Percentiles rank a stretch among this genome's conserved stretches.
Conservation (phyloP, 768 basidiomycete species). For the Termitomyces sp. region DNA sequence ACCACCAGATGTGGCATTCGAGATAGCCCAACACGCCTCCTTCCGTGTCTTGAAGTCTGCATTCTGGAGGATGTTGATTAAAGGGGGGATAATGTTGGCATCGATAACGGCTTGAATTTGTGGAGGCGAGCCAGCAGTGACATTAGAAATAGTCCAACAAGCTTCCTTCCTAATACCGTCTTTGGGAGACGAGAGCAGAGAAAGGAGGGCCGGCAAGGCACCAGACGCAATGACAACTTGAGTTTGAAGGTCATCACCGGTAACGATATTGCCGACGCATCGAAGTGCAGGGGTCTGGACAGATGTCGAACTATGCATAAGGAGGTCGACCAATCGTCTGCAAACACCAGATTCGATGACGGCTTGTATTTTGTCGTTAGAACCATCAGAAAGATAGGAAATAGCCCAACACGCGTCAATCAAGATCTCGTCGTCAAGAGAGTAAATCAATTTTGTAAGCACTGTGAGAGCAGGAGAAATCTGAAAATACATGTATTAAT, state of each 20-base stretch:
- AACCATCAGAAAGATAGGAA: constrained; percentile 97
- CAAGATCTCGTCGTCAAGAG: constrained; percentile 96
- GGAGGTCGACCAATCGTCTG: constrained; percentile 92
- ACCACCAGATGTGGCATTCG: constrained; percentile 97
- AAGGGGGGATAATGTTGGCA: constrained; percentile 95
- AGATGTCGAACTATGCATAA: constrained; percentile 91
- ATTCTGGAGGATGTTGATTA: constrained; percentile 96
- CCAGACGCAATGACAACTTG: constrained; percentile 99
- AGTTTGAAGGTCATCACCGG: constrained; percentile 98
- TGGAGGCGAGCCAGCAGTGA: constrained; percentile 94
- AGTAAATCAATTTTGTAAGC: constrained; percentile 96
- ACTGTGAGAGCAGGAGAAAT: constrained; percentile 97
- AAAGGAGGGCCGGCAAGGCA: constrained; percentile 89
- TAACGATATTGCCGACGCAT: constrained; percentile 98
- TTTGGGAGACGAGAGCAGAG: constrained; percentile 91
- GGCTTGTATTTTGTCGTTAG: constrained; percentile 99
- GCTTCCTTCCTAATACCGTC: constrained; percentile 99
- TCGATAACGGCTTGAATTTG: constrained; percentile 98
- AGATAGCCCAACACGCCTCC: constrained; percentile 99
- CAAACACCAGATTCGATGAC: constrained; percentile 99
- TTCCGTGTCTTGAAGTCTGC: constrained; percentile 99
- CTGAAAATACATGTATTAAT: constrained; percentile 33
- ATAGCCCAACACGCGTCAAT: constrained; percentile 99
- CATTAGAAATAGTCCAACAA: constrained; percentile 99
- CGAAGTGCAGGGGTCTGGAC: constrained; percentile 98